phyloP scores from a whole-genome alignment of 805 yeast species.

The Cyberlindnera suaveolens region DNA sequence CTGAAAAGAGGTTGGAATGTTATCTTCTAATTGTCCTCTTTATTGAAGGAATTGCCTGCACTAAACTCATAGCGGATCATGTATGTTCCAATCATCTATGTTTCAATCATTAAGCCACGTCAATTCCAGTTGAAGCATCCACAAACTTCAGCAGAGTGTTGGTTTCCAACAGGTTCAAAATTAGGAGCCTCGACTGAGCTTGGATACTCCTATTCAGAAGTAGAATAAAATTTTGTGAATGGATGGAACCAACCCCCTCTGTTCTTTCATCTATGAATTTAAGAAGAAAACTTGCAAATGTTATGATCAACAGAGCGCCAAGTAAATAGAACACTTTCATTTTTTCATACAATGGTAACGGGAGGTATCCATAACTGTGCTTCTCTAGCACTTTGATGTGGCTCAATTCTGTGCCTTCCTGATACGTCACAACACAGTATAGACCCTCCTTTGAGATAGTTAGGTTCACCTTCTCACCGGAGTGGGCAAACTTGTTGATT shows the following conservation, averaged over 20 bases:
- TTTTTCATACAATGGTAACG: slow-evolving; percentile 1
- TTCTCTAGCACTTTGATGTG: slow-evolving; percentile 2
- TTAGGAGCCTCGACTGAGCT: neutral
- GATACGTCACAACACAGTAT: slow-evolving; percentile 9
- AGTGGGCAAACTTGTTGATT: neutral
- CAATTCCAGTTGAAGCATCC: neutral
- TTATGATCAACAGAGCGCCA: neutral
- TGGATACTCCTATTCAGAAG: neutral
- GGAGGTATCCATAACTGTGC: slow-evolving; percentile 8
- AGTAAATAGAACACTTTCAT: neutral
- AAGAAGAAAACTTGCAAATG: neutral
- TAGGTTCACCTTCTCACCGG: neutral
- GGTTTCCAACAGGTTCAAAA: neutral
- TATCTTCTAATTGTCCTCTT: slow-evolving; percentile 2
- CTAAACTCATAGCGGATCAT: slow-evolving; percentile 9
- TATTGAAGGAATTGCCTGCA: slow-evolving; percentile 7
- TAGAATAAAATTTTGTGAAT: slow-evolving; percentile 3
- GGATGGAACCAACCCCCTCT: slow-evolving; percentile 6
- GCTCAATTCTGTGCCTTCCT: slow-evolving; percentile 6
- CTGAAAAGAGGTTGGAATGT: slow-evolving; percentile 2
- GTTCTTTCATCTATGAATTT: slow-evolving; percentile 4
- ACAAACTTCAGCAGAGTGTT: neutral
- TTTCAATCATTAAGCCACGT: neutral
- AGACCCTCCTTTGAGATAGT: slow-evolving; percentile 3
- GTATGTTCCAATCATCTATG: neutral